phyloP scores from a whole-genome alignment of 2,329 filamentous ascomycete species.

The Celoporthe dispersa region DNA sequence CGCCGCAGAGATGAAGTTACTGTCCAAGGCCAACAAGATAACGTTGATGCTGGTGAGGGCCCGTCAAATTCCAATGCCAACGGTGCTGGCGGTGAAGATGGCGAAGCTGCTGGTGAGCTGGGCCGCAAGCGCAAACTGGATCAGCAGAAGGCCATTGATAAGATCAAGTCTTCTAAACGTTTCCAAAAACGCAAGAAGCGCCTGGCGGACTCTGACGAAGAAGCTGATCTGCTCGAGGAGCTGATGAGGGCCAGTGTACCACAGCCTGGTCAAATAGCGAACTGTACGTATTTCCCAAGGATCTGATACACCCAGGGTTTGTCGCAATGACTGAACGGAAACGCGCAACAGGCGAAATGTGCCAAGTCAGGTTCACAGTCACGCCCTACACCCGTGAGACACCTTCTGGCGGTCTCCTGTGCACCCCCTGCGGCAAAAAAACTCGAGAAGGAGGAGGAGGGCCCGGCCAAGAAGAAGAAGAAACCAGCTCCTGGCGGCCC shows the following conservation, averaged over 20 bases:
- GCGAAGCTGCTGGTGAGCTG: conserved; percentile 36
- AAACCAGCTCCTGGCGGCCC: conserved; percentile 57
- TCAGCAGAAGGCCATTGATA: conserved; percentile 59
- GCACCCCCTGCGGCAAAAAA: conserved; percentile 78
- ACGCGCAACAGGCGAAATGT: conserved; percentile 57
- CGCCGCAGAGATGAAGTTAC: conserved; percentile 49
- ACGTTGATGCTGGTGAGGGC: conserved; percentile 37
- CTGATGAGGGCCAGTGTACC: conserved; percentile 57
- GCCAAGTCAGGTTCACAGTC: conserved; percentile 87
- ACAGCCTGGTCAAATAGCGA: conserved; percentile 83
- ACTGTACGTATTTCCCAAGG: conserved; percentile 55
- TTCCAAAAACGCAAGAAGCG: conserved; percentile 58
- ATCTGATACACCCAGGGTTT: background rate
- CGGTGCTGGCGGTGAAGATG: conserved; percentile 36
- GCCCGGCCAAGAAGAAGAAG: conserved; percentile 59
- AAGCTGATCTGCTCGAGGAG: conserved; percentile 54
- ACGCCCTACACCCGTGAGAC: conserved; percentile 85
- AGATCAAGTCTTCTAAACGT: conserved; percentile 64
- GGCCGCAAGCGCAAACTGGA: conserved; percentile 54
- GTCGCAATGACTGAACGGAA: background rate
- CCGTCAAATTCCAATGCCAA: conserved; percentile 22
- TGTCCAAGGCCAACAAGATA: conserved; percentile 33
- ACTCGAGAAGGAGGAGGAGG: conserved; percentile 68
- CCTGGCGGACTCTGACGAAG: conserved; percentile 47
- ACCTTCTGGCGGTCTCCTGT: conserved; percentile 84